These are phyloP conservation scores for Boechera stricta DNA, from an alignment of 345 rosid species.

Conservation along the genomic window DNA sequence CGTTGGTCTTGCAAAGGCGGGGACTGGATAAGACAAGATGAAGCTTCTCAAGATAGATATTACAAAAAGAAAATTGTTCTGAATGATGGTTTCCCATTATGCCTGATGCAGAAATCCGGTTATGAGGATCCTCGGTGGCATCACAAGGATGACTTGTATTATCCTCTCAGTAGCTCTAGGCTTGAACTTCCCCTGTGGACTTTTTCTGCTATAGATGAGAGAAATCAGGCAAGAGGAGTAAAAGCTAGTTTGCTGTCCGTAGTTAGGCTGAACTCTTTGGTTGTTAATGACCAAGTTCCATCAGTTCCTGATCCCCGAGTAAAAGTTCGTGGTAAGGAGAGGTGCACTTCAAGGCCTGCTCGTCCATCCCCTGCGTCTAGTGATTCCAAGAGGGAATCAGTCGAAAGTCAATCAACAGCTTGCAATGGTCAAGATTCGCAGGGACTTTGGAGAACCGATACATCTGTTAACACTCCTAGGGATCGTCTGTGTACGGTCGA, in stretches of 20 bases:
- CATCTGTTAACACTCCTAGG: constrained; percentile 60
- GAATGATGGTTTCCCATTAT: constrained; percentile 93
- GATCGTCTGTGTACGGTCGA: constrained; percentile 68
- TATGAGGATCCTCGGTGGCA: constrained; percentile 92
- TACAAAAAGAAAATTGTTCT: constrained; percentile 75
- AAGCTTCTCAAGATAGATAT: constrained; percentile 64
- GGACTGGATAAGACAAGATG: constrained; percentile 97
- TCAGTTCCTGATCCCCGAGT: constrained; percentile 71
- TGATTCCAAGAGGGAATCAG: constrained; percentile 66
- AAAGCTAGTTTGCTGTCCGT: constrained; percentile 80
- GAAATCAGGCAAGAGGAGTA: constrained; percentile 70
- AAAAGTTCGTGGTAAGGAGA: constrained; percentile 78
- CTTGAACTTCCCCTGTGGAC: constrained; percentile 98
- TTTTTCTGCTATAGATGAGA: constrained; percentile 75
- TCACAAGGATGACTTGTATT: constrained; percentile 80
- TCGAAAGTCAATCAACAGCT: constrained; percentile 59
- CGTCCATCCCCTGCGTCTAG: constrained; percentile 64
- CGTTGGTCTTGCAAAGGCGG: constrained; percentile 98
- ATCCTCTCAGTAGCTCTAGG: constrained; percentile 73
- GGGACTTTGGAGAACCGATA: constrained; percentile 53
- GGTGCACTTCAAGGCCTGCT: constrained; percentile 66
- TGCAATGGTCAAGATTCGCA: constrained; percentile 54
- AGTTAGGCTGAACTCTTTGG: constrained; percentile 96
- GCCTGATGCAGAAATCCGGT: constrained; percentile 93
- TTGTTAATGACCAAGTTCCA: constrained; percentile 89